Base-by-base conservation (phyloP, 2,329 filamentous ascomycete species). In the Cryphonectria nitschkei region DNA sequence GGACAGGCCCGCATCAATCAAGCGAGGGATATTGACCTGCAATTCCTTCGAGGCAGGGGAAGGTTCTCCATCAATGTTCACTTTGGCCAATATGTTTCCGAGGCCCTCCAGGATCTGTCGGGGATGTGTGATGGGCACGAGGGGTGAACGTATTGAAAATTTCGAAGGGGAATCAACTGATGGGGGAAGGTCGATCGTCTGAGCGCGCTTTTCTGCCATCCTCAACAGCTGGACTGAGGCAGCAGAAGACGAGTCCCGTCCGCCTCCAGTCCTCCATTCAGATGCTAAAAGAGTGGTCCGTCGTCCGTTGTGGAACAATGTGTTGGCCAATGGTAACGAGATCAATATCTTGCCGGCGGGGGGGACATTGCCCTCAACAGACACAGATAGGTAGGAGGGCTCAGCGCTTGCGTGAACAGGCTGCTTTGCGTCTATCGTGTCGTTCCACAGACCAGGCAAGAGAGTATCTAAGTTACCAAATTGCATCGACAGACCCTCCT, bases 41-140 rank as follows among this genome's bases (percentile, higher is more conserved):
- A 95, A 83, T 77, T 95, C 93, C 39, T 86, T 84, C 0, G 92
- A 94, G 3, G 93, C 92, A 16, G 91, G 89, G 0, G 85, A 81
- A 1, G 80, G 76, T 43, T 81, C 78, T 5, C 82, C 84, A 32
- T 83, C 77, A 26, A 86, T 81, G 22, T 87, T 82, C 13, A 95
- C 78, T 58, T 88, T 86, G 43, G 91, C 88, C 32, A 96, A 83
- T 69, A 97, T 95, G 79, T 97, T 97, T 3, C 93, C 93, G 76
- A 95, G 88, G 50, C 89, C 89, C 52, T 88, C 86, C 0, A 85
- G 81, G 50, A 96, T 89, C 63, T 81, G 82, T 26, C 92, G 87
- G 22, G 90, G 85, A 7, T 81, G 78, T 0, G 91, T 93, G 50
- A 95, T 78, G 0, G 91, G 88, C 14, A 90, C 79, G 3, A 95